Base-by-base conservation (phyloP, 352 stramenopile genomes). In the Phytophthora europaea region DNA sequence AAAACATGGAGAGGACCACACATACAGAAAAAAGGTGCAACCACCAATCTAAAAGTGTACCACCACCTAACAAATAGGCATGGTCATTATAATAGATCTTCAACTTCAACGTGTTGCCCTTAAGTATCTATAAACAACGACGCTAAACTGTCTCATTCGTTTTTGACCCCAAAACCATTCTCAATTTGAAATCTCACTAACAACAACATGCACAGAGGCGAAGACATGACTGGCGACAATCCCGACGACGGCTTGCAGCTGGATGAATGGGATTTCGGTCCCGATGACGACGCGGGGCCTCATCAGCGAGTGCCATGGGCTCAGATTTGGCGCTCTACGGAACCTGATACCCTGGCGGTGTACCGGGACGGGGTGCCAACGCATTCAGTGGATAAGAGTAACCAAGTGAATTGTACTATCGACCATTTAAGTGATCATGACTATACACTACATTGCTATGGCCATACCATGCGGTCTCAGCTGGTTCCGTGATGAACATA, bases 401-500 rank as follows among this genome's bases (percentile, higher is more conserved):
- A 50, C 20, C 43, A 50, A 50, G 43, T 50, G 6, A 22, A 22
- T 10, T 51, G 55, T 36, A 23, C n/a, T 36, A 23, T 38, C 13
- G 16, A 52, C 9, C 38, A 54, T 63, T 40, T 53, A 53, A 15
- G 13, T 15, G 57, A 53, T n/a, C 36, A 8, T n/a, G 38, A 28
- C 57, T 64, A 53, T 15, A 4, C 13, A 4, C 20, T 38, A 20
- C 55, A 61, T 36, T n/a, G 36, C 13, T 50, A 34, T 0, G 9
- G 18, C 0, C 55, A 61, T 20, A 16, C 33, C 16, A 61, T 61
- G 34, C n/a, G 18, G 13, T 52, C 55, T 4, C 55, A 61, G 20
- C 7, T 51, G 12, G 33, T 52, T 2, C 13, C 20, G 6, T 43
- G 2, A 64, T 64, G 57, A 22, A 62, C 50, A 68, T 31, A 68